Evolutionary conservation across 306 rosid species (phyloP).

Genomic region (Cicer judaicum): DNA sequence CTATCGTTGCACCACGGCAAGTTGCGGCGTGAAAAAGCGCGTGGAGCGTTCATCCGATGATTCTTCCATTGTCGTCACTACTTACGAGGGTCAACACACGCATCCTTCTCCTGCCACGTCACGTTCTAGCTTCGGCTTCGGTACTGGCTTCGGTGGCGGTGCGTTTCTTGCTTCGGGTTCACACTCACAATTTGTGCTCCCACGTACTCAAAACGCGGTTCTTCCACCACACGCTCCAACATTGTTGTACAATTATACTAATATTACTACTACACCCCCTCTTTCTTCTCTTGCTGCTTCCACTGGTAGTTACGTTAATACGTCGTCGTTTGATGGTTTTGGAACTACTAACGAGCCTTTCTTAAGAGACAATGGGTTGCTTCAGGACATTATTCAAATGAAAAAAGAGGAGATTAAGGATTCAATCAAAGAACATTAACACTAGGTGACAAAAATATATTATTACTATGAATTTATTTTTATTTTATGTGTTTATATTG

Average conservation of each 20-base stretch:
- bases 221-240: conserved; percentile 33
- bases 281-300: conserved; percentile 37
- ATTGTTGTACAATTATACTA: conserved; percentile 42
- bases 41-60: conserved; percentile 74
- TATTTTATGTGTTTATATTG: not conserved
- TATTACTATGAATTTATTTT: not conserved
- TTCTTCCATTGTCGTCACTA: conserved; percentile 65
- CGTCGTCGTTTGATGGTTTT: conserved; percentile 43
- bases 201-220: not conserved
- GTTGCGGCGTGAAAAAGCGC: conserved; percentile 75
- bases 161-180: conserved; percentile 15
- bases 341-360: conserved; percentile 35
- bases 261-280: conserved; percentile 29
- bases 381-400: conserved; percentile 71
- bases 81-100: conserved; percentile 79
- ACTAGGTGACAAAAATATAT: conserved; percentile 13
- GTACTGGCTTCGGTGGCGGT: conserved; percentile 13
- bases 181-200: conserved; percentile 19
- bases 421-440: conserved; percentile 33
- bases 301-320: not conserved
- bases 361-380: conserved; percentile 72
- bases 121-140: conserved; percentile 40
- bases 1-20: conserved; percentile 65
- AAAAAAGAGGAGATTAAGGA: conserved; percentile 50
- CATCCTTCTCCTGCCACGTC: conserved; percentile 63